Evolutionary conservation across 306 rosid genomes (phyloP), one percentile per base, ranked within the genome.

Genomic region (Cotoneaster glaucophyllus): DNA sequence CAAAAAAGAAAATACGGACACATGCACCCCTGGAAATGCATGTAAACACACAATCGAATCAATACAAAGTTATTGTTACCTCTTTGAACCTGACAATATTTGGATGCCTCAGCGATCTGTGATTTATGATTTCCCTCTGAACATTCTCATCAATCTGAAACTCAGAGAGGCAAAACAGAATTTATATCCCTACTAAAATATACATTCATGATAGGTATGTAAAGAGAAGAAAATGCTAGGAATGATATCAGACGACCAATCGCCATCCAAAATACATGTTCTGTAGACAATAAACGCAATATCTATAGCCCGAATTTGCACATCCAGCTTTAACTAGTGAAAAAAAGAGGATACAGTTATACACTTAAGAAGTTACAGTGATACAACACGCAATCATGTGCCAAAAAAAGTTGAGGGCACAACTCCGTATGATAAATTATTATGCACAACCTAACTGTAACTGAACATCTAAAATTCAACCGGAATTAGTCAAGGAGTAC

Each of bases 141-240:
- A 95, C 97, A 84, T 88, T 87, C 87, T 87, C 93, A 44, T 90
- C 96, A 79, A 95, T 95, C 98, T 95, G 90, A 83, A 71, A 83
- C 76, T 43, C 70, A 69, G 71, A 80, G 50, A 41, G 24, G 5
- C 77, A 62, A 61, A 73, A 18, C 37, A 70, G 24, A 67, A 64
- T 45, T 79, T 67, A 45, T 22, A 15, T 43, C 77, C 28, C 71
- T 64, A 70, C 67, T 10, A 74, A 75, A 44, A n/a, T 39, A 6
- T 56, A 28, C 31, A 44, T 64, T 67, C 34, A 45, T 58, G 64
- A 26, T 54, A 29, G 58, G 57, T 19, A 19, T 25, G 9, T 11
- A 58, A 58, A 2, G 12, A 58, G 41, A 24, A 57, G 52, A 71
- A 59, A 71, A 34, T 22, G 26, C 24, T 3, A 71, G 22, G 32